Evolutionary conservation across 306 rosid species (phyloP).

Genomic region (Quercus wislizeni): DNA sequence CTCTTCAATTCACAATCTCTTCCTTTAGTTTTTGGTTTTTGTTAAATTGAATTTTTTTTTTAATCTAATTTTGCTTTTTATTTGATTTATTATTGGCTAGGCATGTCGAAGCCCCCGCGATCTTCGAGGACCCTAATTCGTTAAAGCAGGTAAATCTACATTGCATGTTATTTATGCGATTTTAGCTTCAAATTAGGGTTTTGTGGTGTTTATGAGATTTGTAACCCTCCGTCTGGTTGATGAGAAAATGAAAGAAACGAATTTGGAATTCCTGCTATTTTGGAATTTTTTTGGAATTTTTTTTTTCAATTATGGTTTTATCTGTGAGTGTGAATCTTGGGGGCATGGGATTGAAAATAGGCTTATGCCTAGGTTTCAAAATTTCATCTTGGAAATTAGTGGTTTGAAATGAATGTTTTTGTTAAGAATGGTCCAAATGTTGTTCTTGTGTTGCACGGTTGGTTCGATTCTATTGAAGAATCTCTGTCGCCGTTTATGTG

Average conservation of each 20-base stretch:
- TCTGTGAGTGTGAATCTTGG: not conserved
- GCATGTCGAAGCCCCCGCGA: constrained; percentile 78
- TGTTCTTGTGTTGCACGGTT: not conserved
- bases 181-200: constrained; percentile 15
- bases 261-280: constrained; percentile 1
- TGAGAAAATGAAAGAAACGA: not conserved
- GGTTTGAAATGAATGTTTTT: no score
- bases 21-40: not conserved
- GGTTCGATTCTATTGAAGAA: not conserved
- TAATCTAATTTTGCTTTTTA: constrained; percentile 3
- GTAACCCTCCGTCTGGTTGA: not conserved
- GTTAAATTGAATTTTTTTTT: not conserved
- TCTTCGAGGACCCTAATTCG: constrained; percentile 79
- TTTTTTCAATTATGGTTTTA: not conserved
- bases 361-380: not conserved
- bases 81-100: constrained; percentile 24
- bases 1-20: not conserved
- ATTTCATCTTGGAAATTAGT: not conserved
- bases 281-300: not conserved
- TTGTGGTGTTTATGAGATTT: not conserved
- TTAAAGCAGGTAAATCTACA: constrained; percentile 53
- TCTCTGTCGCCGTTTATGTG: not conserved
- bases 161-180: not conserved
- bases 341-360: not conserved
- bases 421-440: no score